phyloP scores from a whole-genome alignment of 2,329 filamentous ascomycete genomes.

The Bertia moriformis region DNA sequence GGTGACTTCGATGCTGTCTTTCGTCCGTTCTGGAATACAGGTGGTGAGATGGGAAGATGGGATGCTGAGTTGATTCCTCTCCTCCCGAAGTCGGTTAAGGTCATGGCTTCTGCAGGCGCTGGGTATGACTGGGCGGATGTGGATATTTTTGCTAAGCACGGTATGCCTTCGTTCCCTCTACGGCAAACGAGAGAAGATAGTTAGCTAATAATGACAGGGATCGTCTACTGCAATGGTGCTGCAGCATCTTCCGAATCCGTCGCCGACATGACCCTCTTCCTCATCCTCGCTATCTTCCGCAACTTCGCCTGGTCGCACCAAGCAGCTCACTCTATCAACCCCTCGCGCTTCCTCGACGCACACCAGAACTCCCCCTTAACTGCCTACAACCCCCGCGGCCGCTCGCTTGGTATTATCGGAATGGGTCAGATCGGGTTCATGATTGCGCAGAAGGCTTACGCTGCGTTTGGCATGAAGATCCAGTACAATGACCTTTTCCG shows the following conservation, averaged over 20 bases:
- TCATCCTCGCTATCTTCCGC: slow-evolving; percentile 35
- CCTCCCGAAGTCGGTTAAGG: slow-evolving; percentile 29
- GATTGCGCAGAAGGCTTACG: slow-evolving; percentile 32
- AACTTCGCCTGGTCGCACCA: slow-evolving; percentile 30
- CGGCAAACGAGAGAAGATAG: not conserved
- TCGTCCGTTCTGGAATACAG: slow-evolving; percentile 43
- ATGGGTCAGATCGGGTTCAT: slow-evolving; percentile 28
- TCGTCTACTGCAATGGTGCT: slow-evolving; percentile 40
- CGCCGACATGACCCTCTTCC: slow-evolving; percentile 36
- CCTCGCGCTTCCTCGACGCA: slow-evolving; percentile 26
- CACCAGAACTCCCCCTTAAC: slow-evolving; percentile 30
- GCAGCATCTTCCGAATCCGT: slow-evolving; percentile 38
- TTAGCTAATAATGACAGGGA: slow-evolving; percentile 9
- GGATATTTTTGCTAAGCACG: slow-evolving; percentile 27
- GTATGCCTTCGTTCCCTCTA: slow-evolving; percentile 7
- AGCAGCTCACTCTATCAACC: slow-evolving; percentile 23
- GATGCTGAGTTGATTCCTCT: slow-evolving; percentile 33
- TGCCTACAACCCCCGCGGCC: slow-evolving; percentile 32
- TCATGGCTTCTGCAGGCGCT: slow-evolving; percentile 40
- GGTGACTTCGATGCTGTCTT: slow-evolving; percentile 21
- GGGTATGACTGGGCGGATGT: slow-evolving; percentile 45
- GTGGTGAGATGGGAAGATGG: slow-evolving; percentile 43
- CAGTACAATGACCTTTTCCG: slow-evolving; percentile 27
- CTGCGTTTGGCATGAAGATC: slow-evolving; percentile 35
- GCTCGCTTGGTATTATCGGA: slow-evolving; percentile 35